Base-by-base conservation (phyloP, 441 rosid genomes). In the Adansonia grandidieri region DNA sequence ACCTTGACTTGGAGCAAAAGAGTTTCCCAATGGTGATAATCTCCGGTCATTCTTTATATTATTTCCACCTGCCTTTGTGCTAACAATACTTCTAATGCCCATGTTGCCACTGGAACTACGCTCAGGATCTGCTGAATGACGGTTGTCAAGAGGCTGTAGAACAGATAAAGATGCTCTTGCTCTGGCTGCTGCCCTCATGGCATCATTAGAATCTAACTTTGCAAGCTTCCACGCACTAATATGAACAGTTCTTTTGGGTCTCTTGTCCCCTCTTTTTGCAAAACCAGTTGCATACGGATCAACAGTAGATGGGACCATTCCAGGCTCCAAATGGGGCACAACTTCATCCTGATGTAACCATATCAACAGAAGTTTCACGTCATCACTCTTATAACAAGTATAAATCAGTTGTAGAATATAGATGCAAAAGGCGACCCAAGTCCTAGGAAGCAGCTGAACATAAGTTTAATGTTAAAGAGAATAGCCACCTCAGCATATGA, bases 111-210 rank as follows among this genome's bases (percentile, higher is more conserved):
- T 85, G 10, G 92, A 89, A 85, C 94, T 86, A 63, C 81, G 69
- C 60, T 88, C 94, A 68, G 88, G 69, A 83, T 89, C 94, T 0
- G 81, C 85, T 56, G 84, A 72, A 63, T 79, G 83, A 19, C 73
- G 87, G 63, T 80, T 85, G 67, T 87, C 82, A 76, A 89, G 69
- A 7, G 89, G 90, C 71, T 88, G 86, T 66, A 91, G 62, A 74
- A 91, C 91, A 20, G 95, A 91, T 53, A 92, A 91, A 0, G 95
- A 91, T 51, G 90, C 95, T 86, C 95, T 87, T 45, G 91, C 95
- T 82, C 84, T 91, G 77, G 95, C 90, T 32, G 90, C 94, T 71
- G 91, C 92, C 51, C 78, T 88, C 76, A 85, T 81, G 69, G 92
- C 95, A 66, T 91, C 89, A 78, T 61, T 81, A 6, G 92, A 88